These are phyloP conservation scores for Biscutella laevigata DNA, from an alignment of 441 rosid species.

Conservation along the genomic window DNA sequence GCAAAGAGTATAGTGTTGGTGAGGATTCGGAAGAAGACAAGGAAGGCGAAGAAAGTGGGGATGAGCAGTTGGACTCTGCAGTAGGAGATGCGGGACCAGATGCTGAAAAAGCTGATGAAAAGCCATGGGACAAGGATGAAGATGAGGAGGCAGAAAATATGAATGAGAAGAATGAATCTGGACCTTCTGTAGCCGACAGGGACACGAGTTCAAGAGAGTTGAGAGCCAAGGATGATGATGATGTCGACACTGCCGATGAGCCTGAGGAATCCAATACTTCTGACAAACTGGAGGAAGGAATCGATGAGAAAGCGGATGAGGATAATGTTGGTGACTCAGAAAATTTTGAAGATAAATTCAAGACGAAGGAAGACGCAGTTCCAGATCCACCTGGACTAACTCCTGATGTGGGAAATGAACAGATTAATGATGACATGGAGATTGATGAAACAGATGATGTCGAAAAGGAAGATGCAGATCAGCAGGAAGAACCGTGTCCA, in stretches of 20 bases:
- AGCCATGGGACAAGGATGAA: conserved; percentile 60
- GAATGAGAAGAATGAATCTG: conserved; percentile 77
- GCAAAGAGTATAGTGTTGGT: conserved; percentile 66
- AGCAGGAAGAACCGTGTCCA: conserved; percentile 43
- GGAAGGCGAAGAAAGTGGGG: conserved; percentile 44
- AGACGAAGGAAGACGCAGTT: conserved; percentile 61
- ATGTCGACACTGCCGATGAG: conserved; percentile 34
- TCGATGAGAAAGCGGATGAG: conserved; percentile 37
- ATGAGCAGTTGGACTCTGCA: conserved; percentile 63
- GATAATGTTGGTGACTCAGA: conserved; percentile 44
- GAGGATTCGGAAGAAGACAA: conserved; percentile 67
- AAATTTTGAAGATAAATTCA: conserved; percentile 44
- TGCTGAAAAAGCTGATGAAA: conserved; percentile 71
- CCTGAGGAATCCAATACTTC: conserved; percentile 30
- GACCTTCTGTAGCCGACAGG: conserved; percentile 52
- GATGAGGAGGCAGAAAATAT: conserved; percentile 42
- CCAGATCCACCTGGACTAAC: conserved; percentile 58
- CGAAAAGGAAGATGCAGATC: conserved; percentile 38
- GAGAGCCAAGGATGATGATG: conserved; percentile 69
- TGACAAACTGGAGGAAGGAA: conserved; percentile 37
- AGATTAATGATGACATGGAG: conserved; percentile 43
- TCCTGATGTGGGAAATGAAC: conserved; percentile 45
- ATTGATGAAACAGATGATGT: conserved; percentile 35
- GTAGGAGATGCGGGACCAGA: conserved; percentile 76
- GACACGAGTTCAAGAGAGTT: conserved; percentile 63